These are phyloP conservation scores for Chionographis japonica DNA, from an alignment of 106 monocot genomes.

Conservation along the genomic window DNA sequence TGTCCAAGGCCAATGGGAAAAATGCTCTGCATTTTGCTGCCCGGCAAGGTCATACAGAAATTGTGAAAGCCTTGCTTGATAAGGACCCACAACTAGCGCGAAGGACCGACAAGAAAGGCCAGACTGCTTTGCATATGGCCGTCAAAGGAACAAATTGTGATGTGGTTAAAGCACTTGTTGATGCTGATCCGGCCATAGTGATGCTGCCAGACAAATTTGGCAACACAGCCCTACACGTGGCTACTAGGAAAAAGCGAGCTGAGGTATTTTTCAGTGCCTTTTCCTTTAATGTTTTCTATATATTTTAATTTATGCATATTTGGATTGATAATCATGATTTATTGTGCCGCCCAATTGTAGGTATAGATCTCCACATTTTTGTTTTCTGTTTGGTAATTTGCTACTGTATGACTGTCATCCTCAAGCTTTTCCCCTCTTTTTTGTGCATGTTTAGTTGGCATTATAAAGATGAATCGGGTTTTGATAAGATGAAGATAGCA, in stretches of 20 bases:
- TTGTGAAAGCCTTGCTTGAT: constrained; percentile 48
- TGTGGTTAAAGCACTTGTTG: constrained; percentile 54
- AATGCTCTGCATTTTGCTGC: constrained; percentile 68
- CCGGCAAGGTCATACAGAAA: constrained; percentile 50
- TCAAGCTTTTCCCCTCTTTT: too few relatives aligned
- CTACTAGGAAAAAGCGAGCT: constrained; percentile 61
- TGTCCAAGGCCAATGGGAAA: constrained; percentile 57
- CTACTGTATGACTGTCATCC: too few relatives aligned
- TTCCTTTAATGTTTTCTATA: background rate
- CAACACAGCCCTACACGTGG: constrained; percentile 67
- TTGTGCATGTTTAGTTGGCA: too few relatives aligned
- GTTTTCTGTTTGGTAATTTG: too few relatives aligned
- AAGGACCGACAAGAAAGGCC: constrained; percentile 73
- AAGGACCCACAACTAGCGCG: constrained; percentile 62
- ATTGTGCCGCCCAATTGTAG: too few relatives aligned
- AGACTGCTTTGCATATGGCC: constrained; percentile 75
- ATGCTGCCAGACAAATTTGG: constrained; percentile 61
- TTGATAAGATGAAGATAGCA: too few relatives aligned
- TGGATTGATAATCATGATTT: too few relatives aligned
- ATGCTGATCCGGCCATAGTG: constrained; percentile 61
- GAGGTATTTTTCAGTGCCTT: constrained; percentile 33
- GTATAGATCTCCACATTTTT: too few relatives aligned
- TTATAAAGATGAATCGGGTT: too few relatives aligned
- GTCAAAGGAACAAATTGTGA: constrained; percentile 54
- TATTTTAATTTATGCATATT: too few relatives aligned